Conservation (phyloP, 352 stramenopile species). For the Bremia lactucae region DNA sequence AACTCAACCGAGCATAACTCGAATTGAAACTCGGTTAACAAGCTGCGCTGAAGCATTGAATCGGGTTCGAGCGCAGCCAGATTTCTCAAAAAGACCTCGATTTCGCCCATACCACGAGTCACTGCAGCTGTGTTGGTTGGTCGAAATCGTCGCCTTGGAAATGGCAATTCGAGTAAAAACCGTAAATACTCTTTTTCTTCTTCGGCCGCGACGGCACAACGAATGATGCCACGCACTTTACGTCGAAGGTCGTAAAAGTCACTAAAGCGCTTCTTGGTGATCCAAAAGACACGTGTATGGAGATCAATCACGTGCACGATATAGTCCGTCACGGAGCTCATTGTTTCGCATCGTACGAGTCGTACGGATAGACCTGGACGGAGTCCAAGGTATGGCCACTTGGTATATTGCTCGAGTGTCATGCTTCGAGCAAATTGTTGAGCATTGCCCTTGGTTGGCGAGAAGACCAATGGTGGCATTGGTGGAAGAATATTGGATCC, state of each 20-base stretch:
- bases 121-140: constrained; percentile 33
- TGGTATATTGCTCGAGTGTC: constrained; percentile 39
- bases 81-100: constrained; percentile 71
- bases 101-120: constrained; percentile 37
- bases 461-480: constrained; percentile 45
- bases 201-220: constrained; percentile 17
- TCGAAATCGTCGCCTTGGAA: constrained; percentile 50
- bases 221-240: constrained; percentile 47
- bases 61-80: constrained; percentile 53
- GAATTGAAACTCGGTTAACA: constrained; percentile 55
- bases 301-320: constrained; percentile 66
- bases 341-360: constrained; percentile 50
- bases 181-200: constrained; percentile 55
- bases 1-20: constrained; percentile 72
- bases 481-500: constrained; percentile 29
- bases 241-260: constrained; percentile 63
- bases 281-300: constrained; percentile 78
- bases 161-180: constrained; percentile 62
- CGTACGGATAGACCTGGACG: constrained; percentile 61
- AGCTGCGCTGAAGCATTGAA: constrained; percentile 38
- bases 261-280: constrained; percentile 69
- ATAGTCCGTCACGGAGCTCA: constrained; percentile 56
- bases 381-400: constrained; percentile 42
- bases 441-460: constrained; percentile 26
- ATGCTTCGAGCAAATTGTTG: constrained; percentile 27